phyloP scores from a whole-genome alignment of 257 asterid genomes.

The Nicotiana tabacum region DNA sequence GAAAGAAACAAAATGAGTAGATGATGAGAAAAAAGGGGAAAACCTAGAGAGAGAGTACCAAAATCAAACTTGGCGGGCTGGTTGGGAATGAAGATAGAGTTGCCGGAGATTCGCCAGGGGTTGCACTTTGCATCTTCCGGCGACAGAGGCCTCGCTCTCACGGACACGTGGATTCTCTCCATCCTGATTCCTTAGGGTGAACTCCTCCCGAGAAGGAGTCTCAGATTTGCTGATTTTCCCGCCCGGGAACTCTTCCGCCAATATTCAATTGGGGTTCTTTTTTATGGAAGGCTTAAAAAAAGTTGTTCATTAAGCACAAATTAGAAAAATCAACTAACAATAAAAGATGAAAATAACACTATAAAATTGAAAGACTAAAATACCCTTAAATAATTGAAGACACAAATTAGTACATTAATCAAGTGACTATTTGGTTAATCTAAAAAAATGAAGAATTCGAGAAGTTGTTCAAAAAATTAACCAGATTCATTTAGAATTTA shows the following conservation, averaged over 20 bases:
- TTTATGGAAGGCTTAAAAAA: no score
- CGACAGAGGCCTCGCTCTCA: constrained; percentile 75
- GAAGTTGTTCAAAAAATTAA: no score
- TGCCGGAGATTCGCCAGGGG: constrained; percentile 78
- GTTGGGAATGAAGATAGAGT: constrained; percentile 56
- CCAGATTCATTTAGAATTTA: no score
- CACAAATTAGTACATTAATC: no score
- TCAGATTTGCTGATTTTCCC: neutral
- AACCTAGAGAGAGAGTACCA: constrained; percentile 31
- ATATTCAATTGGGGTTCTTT: no score
- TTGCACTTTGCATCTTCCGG: constrained; percentile 60
- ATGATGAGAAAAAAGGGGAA: neutral
- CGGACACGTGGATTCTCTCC: constrained; percentile 90
- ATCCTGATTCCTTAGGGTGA: constrained; percentile 16
- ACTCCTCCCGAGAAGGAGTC: neutral
- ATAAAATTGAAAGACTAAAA: no score
- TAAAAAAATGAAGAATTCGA: no score
- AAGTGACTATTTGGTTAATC: no score
- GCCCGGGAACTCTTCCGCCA: neutral
- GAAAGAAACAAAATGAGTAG: neutral
- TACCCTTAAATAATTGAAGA: no score
- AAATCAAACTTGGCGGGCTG: constrained; percentile 75
- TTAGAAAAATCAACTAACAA: no score
- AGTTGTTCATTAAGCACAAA: no score
- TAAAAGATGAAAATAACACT: no score